Conservation (phyloP, 2,329 filamentous ascomycete genomes). For the Venturia pyrina region DNA sequence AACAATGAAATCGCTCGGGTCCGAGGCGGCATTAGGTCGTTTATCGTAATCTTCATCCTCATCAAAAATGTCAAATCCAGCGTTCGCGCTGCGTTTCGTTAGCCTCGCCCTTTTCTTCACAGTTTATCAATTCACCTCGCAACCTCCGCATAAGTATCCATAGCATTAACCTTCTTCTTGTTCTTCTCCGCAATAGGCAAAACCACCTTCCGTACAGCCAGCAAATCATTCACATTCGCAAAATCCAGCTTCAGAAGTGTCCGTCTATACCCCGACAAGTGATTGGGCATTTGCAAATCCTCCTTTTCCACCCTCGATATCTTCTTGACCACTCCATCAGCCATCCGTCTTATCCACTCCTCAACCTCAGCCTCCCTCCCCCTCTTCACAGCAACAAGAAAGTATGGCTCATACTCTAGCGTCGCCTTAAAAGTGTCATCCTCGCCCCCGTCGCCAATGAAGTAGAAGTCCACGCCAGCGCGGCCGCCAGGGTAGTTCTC, state of each 20-base stretch:
- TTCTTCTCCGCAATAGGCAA: slow-evolving; percentile 93
- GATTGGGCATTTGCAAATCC: slow-evolving; percentile 89
- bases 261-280: slow-evolving; percentile 80
- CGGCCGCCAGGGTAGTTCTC: slow-evolving; percentile 73
- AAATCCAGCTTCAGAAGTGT: slow-evolving; percentile 84
- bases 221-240: slow-evolving; percentile 73
- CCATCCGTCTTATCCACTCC: slow-evolving; percentile 78
- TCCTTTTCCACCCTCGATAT: slow-evolving; percentile 78
- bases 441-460: slow-evolving; percentile 64
- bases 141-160: slow-evolving; percentile 98
- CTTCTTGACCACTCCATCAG: slow-evolving; percentile 70
- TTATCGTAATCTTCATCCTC: slow-evolving; percentile 73
- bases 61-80: slow-evolving; percentile 91
- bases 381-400: slow-evolving; percentile 80
- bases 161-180: slow-evolving; percentile 88
- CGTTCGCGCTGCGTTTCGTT: slow-evolving; percentile 49
- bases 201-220: slow-evolving; percentile 75
- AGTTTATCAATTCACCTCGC: slow-evolving; percentile 57
- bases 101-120: not conserved
- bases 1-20: slow-evolving; percentile 94
- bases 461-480: slow-evolving; percentile 92
- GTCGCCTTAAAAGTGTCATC: slow-evolving; percentile 91
- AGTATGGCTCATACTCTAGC: slow-evolving; percentile 93
- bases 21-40: slow-evolving; percentile 67
- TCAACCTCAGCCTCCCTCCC: slow-evolving; percentile 88